Base-by-base conservation (phyloP, 345 rosid species). In the Eucalyptus pumila region DNA sequence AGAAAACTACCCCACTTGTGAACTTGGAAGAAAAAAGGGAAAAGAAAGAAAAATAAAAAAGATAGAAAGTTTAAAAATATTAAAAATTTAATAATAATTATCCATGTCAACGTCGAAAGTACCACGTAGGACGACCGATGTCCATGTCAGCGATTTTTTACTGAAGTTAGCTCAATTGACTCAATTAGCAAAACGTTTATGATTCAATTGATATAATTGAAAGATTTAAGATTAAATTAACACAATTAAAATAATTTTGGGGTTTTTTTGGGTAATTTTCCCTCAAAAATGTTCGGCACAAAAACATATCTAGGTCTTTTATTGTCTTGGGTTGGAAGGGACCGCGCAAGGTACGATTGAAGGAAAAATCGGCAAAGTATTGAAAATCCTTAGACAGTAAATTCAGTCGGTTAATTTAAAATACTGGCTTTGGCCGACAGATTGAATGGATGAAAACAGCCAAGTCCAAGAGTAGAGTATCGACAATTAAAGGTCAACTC, bases 71-170 rank as follows among this genome's bases (percentile, higher is more conserved):
- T 42, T 42, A 48, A 17, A 52, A 52, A 52, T 7, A 17, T 52
- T 52, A 3, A 19, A 19, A 51, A 3, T 3, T 51, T 51, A 6
- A 16, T 17, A 51, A 51, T 51, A 51, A 51, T 51, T 16, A 17
- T 51, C 4, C 4, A 51, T 17, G 54, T 51, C 54, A 0, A 0
- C 2, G 1, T 51, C 4, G 4, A 51, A 51, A 51, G 23, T 51
- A 51, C 0, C 24, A 21, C 0, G 1, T 54, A 54, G 1, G 11
- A 54, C 1, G 2, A 54, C 27, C 5, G 2, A 8, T 9, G 1
- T 54, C 1, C 5, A 54, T 54, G 26, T 54, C 2, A 3, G 2
- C 0, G 9, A 52, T 52, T 52, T 17, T 19, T 21, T 5, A 21
- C 4, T 52, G 1, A 21, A 54, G 27, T 56, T 9, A 56, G 30